A percentile compares a stretch with the other conserved stretches of the same genome.
Conservation (phyloP, 139 green algal species). For the Desmodesmus armatus region DNA sequence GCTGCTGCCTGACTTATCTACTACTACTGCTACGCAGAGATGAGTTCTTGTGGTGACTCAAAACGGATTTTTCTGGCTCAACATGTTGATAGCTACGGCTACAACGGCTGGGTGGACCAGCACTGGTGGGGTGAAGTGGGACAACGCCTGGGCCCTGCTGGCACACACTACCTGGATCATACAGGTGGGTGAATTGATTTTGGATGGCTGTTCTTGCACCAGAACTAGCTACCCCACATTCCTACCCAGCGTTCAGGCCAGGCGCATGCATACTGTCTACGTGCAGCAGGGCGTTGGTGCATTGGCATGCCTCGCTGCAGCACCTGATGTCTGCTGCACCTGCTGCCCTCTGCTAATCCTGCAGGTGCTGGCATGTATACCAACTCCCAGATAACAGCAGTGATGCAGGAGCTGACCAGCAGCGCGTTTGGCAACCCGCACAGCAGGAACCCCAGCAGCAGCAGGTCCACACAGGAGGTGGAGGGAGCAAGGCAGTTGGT, state of each 20-base stretch:
- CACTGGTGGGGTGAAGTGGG: background rate
- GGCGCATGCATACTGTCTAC: background rate
- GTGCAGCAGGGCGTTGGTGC: background rate
- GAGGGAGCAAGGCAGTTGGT: background rate
- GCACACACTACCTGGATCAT: background rate
- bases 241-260: background rate
- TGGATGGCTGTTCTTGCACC: background rate
- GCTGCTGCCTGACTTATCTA: no score
- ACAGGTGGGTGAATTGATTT: background rate
- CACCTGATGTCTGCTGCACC: background rate
- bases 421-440: constrained; percentile 35
- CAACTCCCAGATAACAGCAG: background rate
- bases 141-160: background rate
- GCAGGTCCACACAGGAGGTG: constrained; percentile 11
- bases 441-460: constrained; percentile 40
- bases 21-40: no score
- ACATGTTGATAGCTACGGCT: background rate
- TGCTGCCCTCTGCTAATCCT: background rate
- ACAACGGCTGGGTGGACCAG: background rate
- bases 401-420: constrained; percentile 5
- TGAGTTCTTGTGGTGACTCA: no score
- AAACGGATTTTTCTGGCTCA: background rate
- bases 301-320: background rate
- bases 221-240: background rate
- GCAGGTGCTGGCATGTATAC: constrained; percentile 39